Percentiles rank a stretch among this genome's conserved stretches.
These are phyloP conservation scores for Rosa multiflora DNA, from an alignment of 306 rosid species.

Conservation along the genomic window DNA sequence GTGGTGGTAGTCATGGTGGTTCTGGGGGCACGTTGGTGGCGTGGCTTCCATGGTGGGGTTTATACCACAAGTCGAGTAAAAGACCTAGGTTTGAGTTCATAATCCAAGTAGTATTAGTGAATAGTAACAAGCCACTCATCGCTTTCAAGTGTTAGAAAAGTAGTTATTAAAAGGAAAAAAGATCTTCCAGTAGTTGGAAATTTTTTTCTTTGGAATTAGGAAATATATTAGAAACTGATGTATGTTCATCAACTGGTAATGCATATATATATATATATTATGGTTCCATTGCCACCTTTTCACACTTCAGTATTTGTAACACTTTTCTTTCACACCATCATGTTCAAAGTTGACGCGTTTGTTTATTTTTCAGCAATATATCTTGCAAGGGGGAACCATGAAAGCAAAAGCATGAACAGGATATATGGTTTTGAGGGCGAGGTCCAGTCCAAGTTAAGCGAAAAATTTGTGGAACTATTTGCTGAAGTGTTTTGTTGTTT, in stretches of 20 bases:
- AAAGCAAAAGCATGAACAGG: slow-evolving; percentile 99
- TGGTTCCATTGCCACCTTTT: neutral
- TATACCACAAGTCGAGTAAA: slow-evolving; percentile 52
- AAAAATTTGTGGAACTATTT: slow-evolving; percentile 89
- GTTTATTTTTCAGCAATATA: slow-evolving; percentile 68
- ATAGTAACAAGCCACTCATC: slow-evolving; percentile 22
- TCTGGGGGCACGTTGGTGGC: slow-evolving; percentile 77
- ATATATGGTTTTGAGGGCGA: slow-evolving; percentile 99
- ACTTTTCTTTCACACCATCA: neutral
- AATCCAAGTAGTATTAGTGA: slow-evolving; percentile 32
- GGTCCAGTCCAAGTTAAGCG: slow-evolving; percentile 85
- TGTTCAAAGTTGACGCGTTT: slow-evolving; percentile 18
- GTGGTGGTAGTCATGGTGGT: slow-evolving; percentile 75
- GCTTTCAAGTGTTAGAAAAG: slow-evolving; percentile 12
- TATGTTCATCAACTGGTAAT: slow-evolving; percentile 17
- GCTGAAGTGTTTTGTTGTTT: slow-evolving; percentile 94
- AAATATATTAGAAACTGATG: slow-evolving; percentile 15
- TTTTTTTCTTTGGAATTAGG: slow-evolving; percentile 15
- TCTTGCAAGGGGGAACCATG: slow-evolving; percentile 96
- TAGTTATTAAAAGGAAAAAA: neutral
- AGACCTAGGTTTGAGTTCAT: slow-evolving; percentile 56
- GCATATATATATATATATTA: neutral
- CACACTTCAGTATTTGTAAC: neutral
- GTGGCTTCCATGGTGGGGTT: slow-evolving; percentile 57
- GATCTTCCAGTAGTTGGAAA: slow-evolving; percentile 10